These are phyloP conservation scores for Entomophthora muscae DNA, from an alignment of 371 early-diverging fungal species.

Conservation along the genomic window DNA sequence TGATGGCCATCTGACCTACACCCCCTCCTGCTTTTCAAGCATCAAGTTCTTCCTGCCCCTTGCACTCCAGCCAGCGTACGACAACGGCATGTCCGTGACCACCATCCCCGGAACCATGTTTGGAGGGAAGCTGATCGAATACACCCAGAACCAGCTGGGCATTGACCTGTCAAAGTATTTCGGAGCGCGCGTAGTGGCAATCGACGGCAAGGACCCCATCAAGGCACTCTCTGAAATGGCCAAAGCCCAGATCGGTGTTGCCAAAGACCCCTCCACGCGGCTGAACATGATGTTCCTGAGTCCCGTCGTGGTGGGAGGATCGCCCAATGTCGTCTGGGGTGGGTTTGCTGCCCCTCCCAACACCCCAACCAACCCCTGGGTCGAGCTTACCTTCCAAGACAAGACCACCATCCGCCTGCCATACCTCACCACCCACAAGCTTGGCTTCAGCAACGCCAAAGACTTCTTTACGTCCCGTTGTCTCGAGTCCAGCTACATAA, in stretches of 20 bases:
- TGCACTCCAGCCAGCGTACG: background rate
- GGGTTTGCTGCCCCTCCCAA: background rate
- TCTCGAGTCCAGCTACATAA: background rate
- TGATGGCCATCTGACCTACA: conserved; percentile 2
- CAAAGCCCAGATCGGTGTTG: background rate
- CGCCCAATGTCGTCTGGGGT: background rate
- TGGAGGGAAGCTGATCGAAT: background rate
- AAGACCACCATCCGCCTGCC: background rate
- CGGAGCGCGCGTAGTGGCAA: background rate
- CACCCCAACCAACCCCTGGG: background rate
- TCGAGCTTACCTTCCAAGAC: background rate
- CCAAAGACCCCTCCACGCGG: background rate
- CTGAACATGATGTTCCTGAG: background rate
- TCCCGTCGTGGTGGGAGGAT: background rate
- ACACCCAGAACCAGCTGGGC: background rate
- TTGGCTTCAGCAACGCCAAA: background rate
- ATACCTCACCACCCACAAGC: background rate
- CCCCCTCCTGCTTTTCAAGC: background rate
- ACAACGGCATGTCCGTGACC: background rate
- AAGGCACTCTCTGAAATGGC: background rate
- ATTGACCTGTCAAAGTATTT: background rate
- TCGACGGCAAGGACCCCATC: background rate
- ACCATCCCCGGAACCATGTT: background rate
- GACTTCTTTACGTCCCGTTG: background rate
- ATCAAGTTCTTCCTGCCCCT: background rate